phyloP scores from a whole-genome alignment of 2,329 filamentous ascomycete species.

The Mariannaea sp. region DNA sequence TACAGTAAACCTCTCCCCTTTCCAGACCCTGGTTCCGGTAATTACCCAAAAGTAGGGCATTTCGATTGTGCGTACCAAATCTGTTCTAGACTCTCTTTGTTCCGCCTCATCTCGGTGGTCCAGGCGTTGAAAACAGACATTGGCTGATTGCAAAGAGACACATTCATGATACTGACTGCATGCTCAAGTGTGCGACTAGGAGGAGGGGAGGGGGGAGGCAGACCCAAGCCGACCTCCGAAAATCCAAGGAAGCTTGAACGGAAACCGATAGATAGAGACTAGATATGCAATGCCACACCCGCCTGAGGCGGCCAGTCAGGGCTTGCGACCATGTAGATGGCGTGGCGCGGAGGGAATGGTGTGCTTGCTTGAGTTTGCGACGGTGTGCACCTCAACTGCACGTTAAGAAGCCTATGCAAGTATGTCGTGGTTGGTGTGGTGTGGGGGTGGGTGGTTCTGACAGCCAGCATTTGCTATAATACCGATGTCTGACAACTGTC shows the following conservation, averaged over 20 bases:
- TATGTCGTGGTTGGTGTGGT: background rate
- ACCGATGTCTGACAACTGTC: no score
- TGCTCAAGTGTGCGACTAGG: background rate
- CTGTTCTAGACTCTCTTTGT: background rate
- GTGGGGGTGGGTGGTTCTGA: background rate
- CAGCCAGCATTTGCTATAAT: no score
- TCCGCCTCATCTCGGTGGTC: conserved; percentile 6
- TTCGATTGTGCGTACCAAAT: conserved; percentile 8
- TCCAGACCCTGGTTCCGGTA: no score
- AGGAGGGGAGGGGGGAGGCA: background rate
- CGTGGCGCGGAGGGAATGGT: conserved; percentile 8
- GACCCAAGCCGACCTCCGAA: background rate
- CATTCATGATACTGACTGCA: no score
- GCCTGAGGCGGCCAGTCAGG: conserved; percentile 7
- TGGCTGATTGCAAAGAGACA: no score
- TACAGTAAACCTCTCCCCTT: no score
- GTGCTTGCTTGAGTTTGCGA: no score
- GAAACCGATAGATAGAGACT: background rate
- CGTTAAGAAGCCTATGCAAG: no score
- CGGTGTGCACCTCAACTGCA: background rate
- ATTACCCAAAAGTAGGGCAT: background rate
- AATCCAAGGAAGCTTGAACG: background rate
- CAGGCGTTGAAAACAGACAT: background rate
- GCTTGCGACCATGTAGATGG: conserved; percentile 1
- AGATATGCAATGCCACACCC: conserved; percentile 1